Conservation (phyloP, 176 grass and related monocot species). For the Oryza meyeriana region DNA sequence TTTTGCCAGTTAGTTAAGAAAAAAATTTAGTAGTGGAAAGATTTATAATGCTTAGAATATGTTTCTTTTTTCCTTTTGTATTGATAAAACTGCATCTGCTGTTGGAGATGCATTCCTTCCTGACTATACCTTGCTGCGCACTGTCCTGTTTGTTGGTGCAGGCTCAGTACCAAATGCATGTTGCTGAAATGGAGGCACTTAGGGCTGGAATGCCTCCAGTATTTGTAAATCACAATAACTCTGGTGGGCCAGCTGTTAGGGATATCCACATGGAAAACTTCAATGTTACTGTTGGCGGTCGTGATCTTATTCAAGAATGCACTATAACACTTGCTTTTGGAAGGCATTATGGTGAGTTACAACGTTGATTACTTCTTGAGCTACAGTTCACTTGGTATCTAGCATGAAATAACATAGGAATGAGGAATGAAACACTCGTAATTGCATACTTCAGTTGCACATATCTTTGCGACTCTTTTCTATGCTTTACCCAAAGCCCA, state of each 20-base stretch:
- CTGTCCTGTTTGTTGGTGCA: conserved; percentile 40
- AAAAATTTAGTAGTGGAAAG: neutral
- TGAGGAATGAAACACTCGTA: neutral
- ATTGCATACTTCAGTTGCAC: neutral
- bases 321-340: conserved; percentile 80
- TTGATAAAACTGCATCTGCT: neutral
- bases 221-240: conserved; percentile 64
- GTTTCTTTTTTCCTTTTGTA: neutral
- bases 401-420: neutral
- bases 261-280: conserved; percentile 99
- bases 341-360: conserved; percentile 86
- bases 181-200: conserved; percentile 83
- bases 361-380: neutral
- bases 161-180: conserved; percentile 86
- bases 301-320: conserved; percentile 87
- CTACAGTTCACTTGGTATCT: neutral
- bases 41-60: neutral
- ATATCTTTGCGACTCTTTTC: neutral
- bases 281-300: conserved; percentile 83
- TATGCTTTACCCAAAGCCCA: neutral
- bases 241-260: conserved; percentile 61
- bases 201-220: conserved; percentile 92
- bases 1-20: neutral
- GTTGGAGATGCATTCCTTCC: neutral
- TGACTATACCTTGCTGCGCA: neutral